Evolutionary conservation across 805 yeast species (phyloP), one percentile per base, ranked within the genome.

Genomic region (Wickerhamiella slavikovae): DNA sequence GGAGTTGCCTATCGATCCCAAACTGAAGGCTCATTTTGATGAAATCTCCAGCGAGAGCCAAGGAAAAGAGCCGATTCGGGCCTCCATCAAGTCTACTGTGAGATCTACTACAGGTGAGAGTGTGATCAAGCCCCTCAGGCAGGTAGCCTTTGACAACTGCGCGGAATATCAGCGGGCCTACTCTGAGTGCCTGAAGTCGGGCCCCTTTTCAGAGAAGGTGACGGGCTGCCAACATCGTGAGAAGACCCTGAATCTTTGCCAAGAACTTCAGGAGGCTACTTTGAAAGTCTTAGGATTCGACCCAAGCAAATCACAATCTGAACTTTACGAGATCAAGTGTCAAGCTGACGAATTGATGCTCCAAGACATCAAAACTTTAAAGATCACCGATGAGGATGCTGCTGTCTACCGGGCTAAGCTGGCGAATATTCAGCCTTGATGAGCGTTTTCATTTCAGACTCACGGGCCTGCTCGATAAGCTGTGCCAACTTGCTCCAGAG

Each of bases 401-500:
- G 37, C 34, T 15, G 15, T 21, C 16, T 45, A 45, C 28, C 18
- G 31, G 16, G 26, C 22, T 17, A 39, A 37, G 9, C 31, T 43
- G 9, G 22, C 19, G 18, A 27, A 35, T 21, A 19, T 20, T n/a
- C 35, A 29, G 25, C 17, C 24, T 17, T 31, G 9, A 7, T 18
- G 21, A 18, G 10, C 10, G 21, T 18, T 7, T 7, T 10, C 9
- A 7, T 10, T 10, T 10, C 21, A 18, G 21, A 18, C 21, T 18
- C 21, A 4, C 20, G 27, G 6, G 14, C 29, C 9, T 13, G 19
- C 16, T 21, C 25, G 5, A 32, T 22, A 6, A 28, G 12, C 5
- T 13, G 21, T 3, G 16, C 5, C 31, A 72, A 39, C 9, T 47
- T 46, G 10, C 42, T 40, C 80, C 80, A 73, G 12, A 62, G 37